phyloP scores from a whole-genome alignment of 129 eudicot species.

The Chrysanthemum seticuspe region DNA sequence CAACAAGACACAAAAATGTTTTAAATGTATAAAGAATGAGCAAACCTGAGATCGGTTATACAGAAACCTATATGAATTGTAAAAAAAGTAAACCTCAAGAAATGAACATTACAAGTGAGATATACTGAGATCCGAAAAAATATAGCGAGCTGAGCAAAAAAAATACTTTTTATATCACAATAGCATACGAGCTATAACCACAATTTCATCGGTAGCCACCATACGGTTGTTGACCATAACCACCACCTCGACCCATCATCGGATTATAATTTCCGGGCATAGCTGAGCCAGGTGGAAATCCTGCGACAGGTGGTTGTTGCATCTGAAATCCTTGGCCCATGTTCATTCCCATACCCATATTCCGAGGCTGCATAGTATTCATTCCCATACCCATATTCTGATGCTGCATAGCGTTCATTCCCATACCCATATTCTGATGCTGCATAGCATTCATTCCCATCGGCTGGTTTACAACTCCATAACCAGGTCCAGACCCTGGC shows the following conservation, averaged over 20 bases:
- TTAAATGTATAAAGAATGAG: slow-evolving; percentile 20
- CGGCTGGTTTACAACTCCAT: slow-evolving; percentile 49
- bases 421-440: slow-evolving; percentile 36
- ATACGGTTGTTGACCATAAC: slow-evolving; percentile 77
- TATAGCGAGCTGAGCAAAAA: neutral
- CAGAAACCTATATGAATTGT: slow-evolving; percentile 30
- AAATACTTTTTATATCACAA: slow-evolving; percentile 26
- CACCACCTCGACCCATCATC: slow-evolving; percentile 67
- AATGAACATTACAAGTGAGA: slow-evolving; percentile 24
- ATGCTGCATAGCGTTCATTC: slow-evolving; percentile 27
- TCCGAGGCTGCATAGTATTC: slow-evolving; percentile 23
- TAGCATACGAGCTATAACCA: slow-evolving; percentile 15
- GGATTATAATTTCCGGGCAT: slow-evolving; percentile 63
- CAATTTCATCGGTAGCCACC: slow-evolving; percentile 61
- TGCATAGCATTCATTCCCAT: slow-evolving; percentile 40
- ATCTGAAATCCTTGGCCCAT: slow-evolving; percentile 45
- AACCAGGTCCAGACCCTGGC: slow-evolving; percentile 21
- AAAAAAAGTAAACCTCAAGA: neutral
- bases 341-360: slow-evolving; percentile 32
- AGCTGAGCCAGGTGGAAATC: slow-evolving; percentile 52
- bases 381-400: slow-evolving; percentile 32
- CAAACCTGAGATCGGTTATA: slow-evolving; percentile 40
- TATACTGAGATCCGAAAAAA: slow-evolving; percentile 19
- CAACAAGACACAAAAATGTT: slow-evolving; percentile 17
- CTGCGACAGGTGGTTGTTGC: slow-evolving; percentile 47